Base-by-base conservation (phyloP, 352 stramenopile genomes). In the Phytophthora colocasiae region DNA sequence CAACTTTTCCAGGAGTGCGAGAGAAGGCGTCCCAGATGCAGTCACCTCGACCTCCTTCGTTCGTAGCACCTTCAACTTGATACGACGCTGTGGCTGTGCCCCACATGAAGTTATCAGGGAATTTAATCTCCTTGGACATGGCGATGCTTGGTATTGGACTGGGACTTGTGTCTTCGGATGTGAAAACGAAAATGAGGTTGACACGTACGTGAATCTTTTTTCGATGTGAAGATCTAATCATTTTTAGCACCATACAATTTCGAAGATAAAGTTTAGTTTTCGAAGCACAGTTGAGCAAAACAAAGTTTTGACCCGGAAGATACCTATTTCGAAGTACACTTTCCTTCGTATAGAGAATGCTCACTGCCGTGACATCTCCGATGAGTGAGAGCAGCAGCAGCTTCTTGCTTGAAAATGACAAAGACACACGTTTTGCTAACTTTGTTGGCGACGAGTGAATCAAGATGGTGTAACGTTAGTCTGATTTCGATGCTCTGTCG, bases 21-120 rank as follows among this genome's bases (percentile, higher is more conserved):
- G 77, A 87, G 73, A 93, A 98, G 15, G 78, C 87, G 78, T 98
- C 95, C 95, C 95, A 98, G 65, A 98, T 98, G 61, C 72, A 69
- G 58, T 80, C 58, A 27, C 87, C 87, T 15, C 91, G 80, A n/a
- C 93, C 93, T 47, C 85, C 93, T 75, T 94, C 83, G 40, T 93
- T 70, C n/a, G 75, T 56, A 0, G 80, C 93, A 17, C 94, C 95
- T 75, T 99, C 95, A 32, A 98, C 91, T 83, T 99, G 94, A 80
- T 98, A 98, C 40, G 87, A 78, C 7, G 93, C 93, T 0, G 93
- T 98, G 38, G 93, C 90, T 1, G 80, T 84, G 44, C 95, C 95
- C 84, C 84, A 98, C 41, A 89, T 58, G 71, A 98, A 98, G 47
- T 47, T 66, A 24, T 81, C 58, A 6, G 80, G 82, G 60, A 88